Evolutionary conservation across 148 eudicot genomes (phyloP).

Genomic region (Dianthus caryophyllus): DNA sequence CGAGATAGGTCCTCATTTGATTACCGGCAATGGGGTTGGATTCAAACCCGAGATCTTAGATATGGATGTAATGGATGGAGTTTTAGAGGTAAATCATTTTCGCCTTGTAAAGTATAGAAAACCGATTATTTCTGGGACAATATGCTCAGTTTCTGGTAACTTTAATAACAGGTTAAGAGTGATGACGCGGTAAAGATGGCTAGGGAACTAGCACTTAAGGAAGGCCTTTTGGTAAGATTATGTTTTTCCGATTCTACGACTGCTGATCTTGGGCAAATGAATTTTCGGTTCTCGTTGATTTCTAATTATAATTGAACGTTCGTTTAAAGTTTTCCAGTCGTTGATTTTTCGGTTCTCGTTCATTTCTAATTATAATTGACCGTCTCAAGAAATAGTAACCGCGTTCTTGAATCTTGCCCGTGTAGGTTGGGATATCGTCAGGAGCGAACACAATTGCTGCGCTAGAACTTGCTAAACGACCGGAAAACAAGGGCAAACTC

Average conservation of each 20-base stretch:
- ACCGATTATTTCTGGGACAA: background rate
- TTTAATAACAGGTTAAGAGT: constrained; percentile 63
- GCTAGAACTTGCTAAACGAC: constrained; percentile 71
- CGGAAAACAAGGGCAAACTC: constrained; percentile 98
- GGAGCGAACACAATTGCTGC: constrained; percentile 98
- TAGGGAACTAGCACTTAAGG: constrained; percentile 76
- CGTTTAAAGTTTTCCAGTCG: too few relatives aligned
- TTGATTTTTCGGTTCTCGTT: too few relatives aligned
- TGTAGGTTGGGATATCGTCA: constrained; percentile 94
- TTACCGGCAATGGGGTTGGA: constrained; percentile 95
- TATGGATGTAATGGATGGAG: constrained; percentile 95
- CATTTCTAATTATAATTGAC: too few relatives aligned
- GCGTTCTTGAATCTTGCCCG: background rate
- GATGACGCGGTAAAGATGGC: constrained; percentile 95
- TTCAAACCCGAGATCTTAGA: constrained; percentile 93
- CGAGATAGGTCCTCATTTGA: constrained; percentile 77
- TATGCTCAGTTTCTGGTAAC: background rate
- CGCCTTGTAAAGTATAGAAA: background rate
- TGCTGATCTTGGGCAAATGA: background rate
- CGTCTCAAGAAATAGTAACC: background rate
- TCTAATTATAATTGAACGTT: too few relatives aligned
- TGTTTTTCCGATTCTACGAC: background rate
- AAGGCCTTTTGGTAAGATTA: constrained; percentile 77
- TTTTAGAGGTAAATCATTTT: constrained; percentile 56
- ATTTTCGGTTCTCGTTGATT: too few relatives aligned